phyloP scores from a whole-genome alignment of 345 rosid genomes.

The Eutrema japonicum region DNA sequence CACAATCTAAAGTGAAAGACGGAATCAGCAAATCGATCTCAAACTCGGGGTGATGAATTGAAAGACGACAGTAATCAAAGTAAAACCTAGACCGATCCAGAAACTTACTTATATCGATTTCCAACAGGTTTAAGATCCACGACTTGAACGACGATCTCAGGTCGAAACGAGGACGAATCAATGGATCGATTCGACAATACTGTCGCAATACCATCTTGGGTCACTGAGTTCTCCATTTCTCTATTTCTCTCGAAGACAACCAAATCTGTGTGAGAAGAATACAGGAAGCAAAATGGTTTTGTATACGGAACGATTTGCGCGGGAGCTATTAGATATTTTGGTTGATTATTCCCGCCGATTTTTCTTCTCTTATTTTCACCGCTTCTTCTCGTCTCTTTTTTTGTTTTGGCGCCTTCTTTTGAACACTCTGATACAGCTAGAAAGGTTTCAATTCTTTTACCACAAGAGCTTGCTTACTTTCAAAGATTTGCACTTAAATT shows the following conservation, averaged over 20 bases:
- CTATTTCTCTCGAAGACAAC: not conserved
- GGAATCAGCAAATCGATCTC: not conserved
- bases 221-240: constrained; percentile 64
- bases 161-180: constrained; percentile 57
- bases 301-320: constrained; percentile 29
- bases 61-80: not conserved
- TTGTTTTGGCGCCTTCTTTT: not conserved
- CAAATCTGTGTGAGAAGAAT: not conserved
- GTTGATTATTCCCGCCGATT: constrained; percentile 33
- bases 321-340: constrained; percentile 30
- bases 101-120: constrained; percentile 69
- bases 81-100: not conserved
- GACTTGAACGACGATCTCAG: constrained; percentile 71
- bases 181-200: constrained; percentile 58
- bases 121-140: constrained; percentile 83
- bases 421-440: not conserved
- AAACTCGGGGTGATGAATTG: too few species aligned
- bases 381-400: constrained; percentile 7
- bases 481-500: too few species aligned
- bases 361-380: constrained; percentile 5
- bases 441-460: not conserved
- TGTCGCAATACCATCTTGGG: constrained; percentile 60
- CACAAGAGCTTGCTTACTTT: not conserved
- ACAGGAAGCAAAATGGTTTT: not conserved
- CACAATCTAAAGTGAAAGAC: not conserved